Evolutionary conservation across 345 rosid species (phyloP).

Genomic region (Aurinia saxatilis): DNA sequence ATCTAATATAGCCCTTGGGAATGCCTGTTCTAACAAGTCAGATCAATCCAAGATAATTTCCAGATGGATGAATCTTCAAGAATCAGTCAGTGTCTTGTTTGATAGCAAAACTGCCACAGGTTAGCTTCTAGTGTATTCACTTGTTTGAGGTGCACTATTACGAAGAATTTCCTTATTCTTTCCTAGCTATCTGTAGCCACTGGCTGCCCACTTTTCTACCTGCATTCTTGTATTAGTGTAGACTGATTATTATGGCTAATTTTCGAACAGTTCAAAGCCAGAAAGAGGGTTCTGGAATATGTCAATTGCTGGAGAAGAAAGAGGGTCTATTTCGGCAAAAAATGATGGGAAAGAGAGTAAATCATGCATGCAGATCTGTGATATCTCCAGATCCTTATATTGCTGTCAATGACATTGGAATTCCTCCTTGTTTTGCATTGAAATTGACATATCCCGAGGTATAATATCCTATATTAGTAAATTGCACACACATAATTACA

Average conservation of each 20-base stretch:
- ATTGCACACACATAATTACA: neutral
- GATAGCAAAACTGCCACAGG: constrained; percentile 79
- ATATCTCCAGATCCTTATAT: constrained; percentile 99
- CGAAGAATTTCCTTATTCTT: neutral
- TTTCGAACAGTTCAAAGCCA: constrained; percentile 45
- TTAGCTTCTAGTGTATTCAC: constrained; percentile 22
- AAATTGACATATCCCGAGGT: constrained; percentile 97
- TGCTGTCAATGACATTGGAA: constrained; percentile 95
- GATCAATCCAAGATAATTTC: constrained; percentile 33
- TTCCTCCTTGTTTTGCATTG: constrained; percentile 86
- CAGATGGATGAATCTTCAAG: constrained; percentile 88
- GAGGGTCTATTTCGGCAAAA: constrained; percentile 96
- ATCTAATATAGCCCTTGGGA: constrained; percentile 55
- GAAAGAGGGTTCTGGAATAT: constrained; percentile 64
- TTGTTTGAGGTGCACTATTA: constrained; percentile 1
- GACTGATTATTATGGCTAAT: constrained; percentile 7
- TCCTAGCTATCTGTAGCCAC: constrained; percentile 11
- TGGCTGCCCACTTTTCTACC: neutral
- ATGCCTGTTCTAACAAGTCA: constrained; percentile 41
- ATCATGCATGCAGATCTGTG: constrained; percentile 94
- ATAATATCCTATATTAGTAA: constrained; percentile 6
- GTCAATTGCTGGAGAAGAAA: constrained; percentile 92
- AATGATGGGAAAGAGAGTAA: constrained; percentile 99
- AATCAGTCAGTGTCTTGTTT: constrained; percentile 62
- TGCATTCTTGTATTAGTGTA: constrained; percentile 1